These are phyloP conservation scores for Chlorella sp. DNA, from an alignment of 139 green algal genomes.

Conservation along the genomic window DNA sequence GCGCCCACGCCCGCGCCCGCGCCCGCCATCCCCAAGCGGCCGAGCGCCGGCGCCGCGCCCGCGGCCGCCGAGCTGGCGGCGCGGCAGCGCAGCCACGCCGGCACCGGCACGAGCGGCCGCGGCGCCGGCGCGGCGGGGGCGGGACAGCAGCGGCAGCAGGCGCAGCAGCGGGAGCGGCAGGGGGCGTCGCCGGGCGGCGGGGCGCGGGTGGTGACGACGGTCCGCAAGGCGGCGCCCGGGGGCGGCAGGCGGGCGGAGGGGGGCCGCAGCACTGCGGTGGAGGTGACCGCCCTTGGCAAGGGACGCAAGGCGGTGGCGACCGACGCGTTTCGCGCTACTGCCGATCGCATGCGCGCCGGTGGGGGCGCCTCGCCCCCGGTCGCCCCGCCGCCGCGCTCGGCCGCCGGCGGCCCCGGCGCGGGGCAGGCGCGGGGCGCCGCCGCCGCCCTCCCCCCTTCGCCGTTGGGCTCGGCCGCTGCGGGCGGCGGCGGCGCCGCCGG, in stretches of 20 bases:
- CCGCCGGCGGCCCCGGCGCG: neutral
- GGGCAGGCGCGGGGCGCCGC: neutral
- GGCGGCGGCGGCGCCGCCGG: neutral
- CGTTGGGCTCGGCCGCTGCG: neutral
- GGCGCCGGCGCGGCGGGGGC: neutral
- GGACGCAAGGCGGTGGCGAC: conserved; percentile 22
- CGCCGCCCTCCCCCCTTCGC: neutral
- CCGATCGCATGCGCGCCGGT: neutral
- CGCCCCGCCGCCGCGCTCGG: neutral
- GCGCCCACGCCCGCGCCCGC: neutral
- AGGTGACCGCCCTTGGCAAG: conserved; percentile 17
- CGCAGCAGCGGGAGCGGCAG: neutral
- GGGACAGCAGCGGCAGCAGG: neutral
- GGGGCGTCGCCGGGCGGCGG: no score
- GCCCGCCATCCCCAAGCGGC: neutral
- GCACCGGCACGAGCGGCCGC: neutral
- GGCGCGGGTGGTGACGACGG: neutral
- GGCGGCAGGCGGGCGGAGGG: conserved; percentile 4
- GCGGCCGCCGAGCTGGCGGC: neutral
- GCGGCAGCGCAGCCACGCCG: neutral
- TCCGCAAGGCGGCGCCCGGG: neutral
- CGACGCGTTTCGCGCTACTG: conserved; percentile 10
- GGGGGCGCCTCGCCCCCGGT: neutral
- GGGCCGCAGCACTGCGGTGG: neutral
- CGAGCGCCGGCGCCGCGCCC: conserved; percentile 5